A percentile compares a stretch with the other conserved stretches of the same genome.
phyloP scores from a whole-genome alignment of 495 filamentous ascomycete genomes.

The Elasticomyces elasticus region DNA sequence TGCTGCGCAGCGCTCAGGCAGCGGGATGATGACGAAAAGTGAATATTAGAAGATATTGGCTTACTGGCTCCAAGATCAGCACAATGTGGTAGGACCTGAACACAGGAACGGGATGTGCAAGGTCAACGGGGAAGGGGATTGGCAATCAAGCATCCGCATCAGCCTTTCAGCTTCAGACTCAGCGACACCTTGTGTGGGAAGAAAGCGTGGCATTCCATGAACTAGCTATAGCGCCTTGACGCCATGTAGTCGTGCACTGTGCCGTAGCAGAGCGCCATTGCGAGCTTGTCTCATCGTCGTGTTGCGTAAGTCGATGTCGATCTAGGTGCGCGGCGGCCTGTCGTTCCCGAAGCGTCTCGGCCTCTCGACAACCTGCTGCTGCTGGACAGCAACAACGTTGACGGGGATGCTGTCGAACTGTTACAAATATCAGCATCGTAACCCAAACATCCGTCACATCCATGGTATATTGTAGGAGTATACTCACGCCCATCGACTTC shows the following conservation, averaged over 20 bases:
- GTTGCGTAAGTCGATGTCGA: too few species aligned
- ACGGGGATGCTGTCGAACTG: conserved; percentile 96
- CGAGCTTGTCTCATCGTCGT: too few species aligned
- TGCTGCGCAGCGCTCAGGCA: background rate
- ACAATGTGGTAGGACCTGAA: too few species aligned
- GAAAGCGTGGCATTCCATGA: conserved; percentile 29
- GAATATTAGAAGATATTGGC: too few species aligned
- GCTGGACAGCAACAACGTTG: conserved; percentile 79
- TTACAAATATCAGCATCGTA: conserved; percentile 4
- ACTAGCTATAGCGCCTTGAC: conserved; percentile 26
- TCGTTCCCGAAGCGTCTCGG: conserved; percentile 52
- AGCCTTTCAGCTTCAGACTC: conserved; percentile 49
- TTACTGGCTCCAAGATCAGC: too few species aligned
- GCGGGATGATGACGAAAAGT: background rate
- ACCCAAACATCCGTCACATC: background rate
- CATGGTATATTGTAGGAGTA: too few species aligned
- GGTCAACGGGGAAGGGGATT: conserved; percentile 34
- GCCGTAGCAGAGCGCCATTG: background rate
- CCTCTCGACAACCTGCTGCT: conserved; percentile 76
- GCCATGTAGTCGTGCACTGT: background rate
- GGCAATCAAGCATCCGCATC: conserved; percentile 85
- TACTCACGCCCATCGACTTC: conserved; percentile 93
- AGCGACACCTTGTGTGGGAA: conserved; percentile 75
- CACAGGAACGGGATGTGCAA: background rate
- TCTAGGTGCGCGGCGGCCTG: conserved; percentile 38